Evolutionary conservation across 2,329 filamentous ascomycete species (phyloP).

Genomic region (Aspergillus tubingensis): DNA sequence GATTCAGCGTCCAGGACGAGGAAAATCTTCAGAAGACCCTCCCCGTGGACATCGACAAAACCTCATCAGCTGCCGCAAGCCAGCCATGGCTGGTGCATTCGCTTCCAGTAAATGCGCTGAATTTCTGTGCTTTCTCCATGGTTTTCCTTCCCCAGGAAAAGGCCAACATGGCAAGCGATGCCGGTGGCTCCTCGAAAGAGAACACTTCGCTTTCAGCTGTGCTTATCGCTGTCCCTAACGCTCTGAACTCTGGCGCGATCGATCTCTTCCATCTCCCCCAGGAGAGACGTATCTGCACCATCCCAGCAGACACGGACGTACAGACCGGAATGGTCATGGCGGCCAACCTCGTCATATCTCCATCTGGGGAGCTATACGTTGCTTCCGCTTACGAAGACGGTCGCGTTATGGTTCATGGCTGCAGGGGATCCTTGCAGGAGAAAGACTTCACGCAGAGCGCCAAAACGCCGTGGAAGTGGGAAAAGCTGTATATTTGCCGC

Average conservation of each 20-base stretch:
- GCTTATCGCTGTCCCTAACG: slow-evolving; percentile 79
- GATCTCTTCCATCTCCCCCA: slow-evolving; percentile 83
- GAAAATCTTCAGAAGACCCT: slow-evolving; percentile 62
- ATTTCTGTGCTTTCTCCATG: slow-evolving; percentile 72
- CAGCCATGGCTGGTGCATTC: slow-evolving; percentile 82
- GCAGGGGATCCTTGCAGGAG: slow-evolving; percentile 43
- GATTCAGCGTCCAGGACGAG: slow-evolving; percentile 65
- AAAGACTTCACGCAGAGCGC: slow-evolving; percentile 28
- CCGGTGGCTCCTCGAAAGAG: neutral
- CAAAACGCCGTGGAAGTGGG: slow-evolving; percentile 47
- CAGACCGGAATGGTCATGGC: slow-evolving; percentile 82
- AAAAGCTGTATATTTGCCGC: slow-evolving; percentile 63
- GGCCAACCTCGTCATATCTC: slow-evolving; percentile 60
- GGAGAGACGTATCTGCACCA: slow-evolving; percentile 66
- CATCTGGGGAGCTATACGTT: slow-evolving; percentile 58
- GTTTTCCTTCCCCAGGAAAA: slow-evolving; percentile 20
- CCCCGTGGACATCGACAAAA: slow-evolving; percentile 64
- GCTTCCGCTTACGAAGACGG: slow-evolving; percentile 86
- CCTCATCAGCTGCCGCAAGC: slow-evolving; percentile 35
- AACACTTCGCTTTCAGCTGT: slow-evolving; percentile 36
- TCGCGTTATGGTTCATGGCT: slow-evolving; percentile 65
- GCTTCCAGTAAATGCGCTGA: slow-evolving; percentile 86
- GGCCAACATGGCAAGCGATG: neutral
- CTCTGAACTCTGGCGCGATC: slow-evolving; percentile 71
- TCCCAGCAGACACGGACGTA: slow-evolving; percentile 48